A percentile compares a stretch with the other conserved stretches of the same genome.
Evolutionary conservation across 352 stramenopile species (phyloP).

Genomic region (Globisporangium paddicum): DNA sequence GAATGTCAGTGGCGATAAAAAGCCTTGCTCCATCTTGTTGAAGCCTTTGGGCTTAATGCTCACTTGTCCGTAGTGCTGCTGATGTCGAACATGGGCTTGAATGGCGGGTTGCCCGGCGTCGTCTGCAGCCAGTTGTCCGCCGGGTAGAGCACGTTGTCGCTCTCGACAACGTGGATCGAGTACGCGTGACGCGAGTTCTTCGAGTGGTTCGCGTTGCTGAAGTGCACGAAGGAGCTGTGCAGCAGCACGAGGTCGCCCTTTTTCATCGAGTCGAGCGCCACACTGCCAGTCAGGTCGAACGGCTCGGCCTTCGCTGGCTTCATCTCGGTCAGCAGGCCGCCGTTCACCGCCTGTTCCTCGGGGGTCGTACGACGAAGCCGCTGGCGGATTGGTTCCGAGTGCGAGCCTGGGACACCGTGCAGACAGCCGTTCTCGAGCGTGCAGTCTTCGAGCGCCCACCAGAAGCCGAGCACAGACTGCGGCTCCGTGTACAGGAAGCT

Average conservation of each 20-base stretch:
- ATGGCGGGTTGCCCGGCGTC: conserved; percentile 45
- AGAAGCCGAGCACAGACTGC: conserved; percentile 94
- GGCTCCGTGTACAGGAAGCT: conserved; percentile 96
- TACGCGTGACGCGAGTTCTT: conserved; percentile 91
- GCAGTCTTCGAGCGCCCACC: conserved; percentile 94
- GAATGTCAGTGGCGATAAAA: too few species aligned
- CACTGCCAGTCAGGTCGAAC: conserved; percentile 51
- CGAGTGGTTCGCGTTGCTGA: conserved; percentile 92
- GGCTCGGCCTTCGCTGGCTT: conserved; percentile 38
- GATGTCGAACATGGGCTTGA: conserved; percentile 55
- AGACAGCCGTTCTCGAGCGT: conserved; percentile 94
- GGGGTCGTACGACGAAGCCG: conserved; percentile 70
- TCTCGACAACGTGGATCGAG: conserved; percentile 95
- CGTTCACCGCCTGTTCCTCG: conserved; percentile 32
- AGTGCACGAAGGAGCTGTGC: conserved; percentile 93
- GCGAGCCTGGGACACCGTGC: conserved; percentile 89
- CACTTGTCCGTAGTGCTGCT: background rate
- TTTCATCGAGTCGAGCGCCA: conserved; percentile 75
- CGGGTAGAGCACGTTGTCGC: conserved; percentile 78
- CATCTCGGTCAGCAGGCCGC: conserved; percentile 53
- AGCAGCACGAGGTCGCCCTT: conserved; percentile 93
- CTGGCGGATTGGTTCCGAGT: conserved; percentile 85
- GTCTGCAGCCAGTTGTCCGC: conserved; percentile 94
- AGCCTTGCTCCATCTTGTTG: background rate
- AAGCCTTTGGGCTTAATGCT: background rate